Base-by-base conservation (phyloP, 1,284 basidiomycete species). In the Phellinidium pouzarii region DNA sequence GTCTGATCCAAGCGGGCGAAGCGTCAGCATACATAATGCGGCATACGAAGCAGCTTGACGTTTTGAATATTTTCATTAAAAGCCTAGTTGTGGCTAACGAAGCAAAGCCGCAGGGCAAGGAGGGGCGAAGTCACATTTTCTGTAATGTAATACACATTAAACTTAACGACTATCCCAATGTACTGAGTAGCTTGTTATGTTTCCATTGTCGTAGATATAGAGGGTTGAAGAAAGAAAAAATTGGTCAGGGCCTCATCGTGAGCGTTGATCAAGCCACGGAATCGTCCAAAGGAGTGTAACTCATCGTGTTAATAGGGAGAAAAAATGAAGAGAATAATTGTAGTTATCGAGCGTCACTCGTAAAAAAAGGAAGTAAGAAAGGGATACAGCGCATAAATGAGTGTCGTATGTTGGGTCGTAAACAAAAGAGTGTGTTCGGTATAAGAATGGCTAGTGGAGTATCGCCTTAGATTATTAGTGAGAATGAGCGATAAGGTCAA, bases 11-110 rank as follows among this genome's bases (percentile, higher is more conserved):
- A 95, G 91, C 58, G 96, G 96, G 42, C 79, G 96, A 52, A 91
- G 90, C 59, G 95, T 99, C 64, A 87, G 82, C 66, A 98, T 98
- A 61, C 95, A 99, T 77, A 92, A 90, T 62, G 84, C 91, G 31
- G 95, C 95, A 22, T 98, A 98, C 62, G 70, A 71, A n/a, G 26
- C 38, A 25, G 23, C 34, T 20, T n/a, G 27, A 14, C 31, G 17
- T 40, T 50, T 44, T 46, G 22, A 22, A 37, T 36, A 38, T 25
- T 23, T 23, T 25, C 20, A n/a, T 14, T n/a, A 31, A 46, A 19
- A 26, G 31, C 19, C 26, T 46, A 34, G 14, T 3, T 34, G 6
- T 14, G 14, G 31, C 14, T 34, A 34, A 11, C 9, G 31, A 34
- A 14, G 31, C 31, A 34, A 46, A 23, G 22, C 11, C 26, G 26